Evolutionary conservation across 2,329 filamentous ascomycete species (phyloP).

Genomic region (Claviceps paspali): DNA sequence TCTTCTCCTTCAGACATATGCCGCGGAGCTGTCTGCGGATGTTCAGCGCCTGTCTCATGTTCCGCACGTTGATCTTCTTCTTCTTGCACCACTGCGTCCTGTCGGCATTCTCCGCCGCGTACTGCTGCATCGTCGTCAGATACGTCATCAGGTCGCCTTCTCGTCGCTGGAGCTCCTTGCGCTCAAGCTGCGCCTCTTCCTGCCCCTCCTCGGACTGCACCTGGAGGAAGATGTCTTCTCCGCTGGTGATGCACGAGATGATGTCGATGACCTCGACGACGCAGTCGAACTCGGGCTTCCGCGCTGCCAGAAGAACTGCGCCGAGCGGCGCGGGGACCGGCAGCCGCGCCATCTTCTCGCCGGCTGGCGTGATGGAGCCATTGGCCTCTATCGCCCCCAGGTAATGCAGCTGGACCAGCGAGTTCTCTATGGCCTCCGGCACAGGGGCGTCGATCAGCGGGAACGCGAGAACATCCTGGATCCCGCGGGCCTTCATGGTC

Average conservation of each 20-base stretch:
- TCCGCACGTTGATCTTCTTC: constrained; percentile 40
- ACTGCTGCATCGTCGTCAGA: constrained; percentile 47
- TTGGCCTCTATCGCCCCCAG: constrained; percentile 60
- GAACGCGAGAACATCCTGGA: constrained; percentile 68
- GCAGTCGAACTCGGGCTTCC: constrained; percentile 54
- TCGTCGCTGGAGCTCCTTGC: constrained; percentile 42
- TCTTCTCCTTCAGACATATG: constrained; percentile 36
- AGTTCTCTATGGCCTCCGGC: constrained; percentile 63
- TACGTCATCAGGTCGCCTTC: constrained; percentile 53
- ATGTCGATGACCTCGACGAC: constrained; percentile 76
- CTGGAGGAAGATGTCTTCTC: constrained; percentile 47
- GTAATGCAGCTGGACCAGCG: constrained; percentile 62
- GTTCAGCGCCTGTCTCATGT: constrained; percentile 47
- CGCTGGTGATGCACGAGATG: constrained; percentile 47
- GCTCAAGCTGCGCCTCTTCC: constrained; percentile 36
- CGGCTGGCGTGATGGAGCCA: constrained; percentile 58
- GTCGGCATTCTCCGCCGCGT: constrained; percentile 39
- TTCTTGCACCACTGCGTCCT: constrained; percentile 42
- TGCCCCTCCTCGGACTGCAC: constrained; percentile 40
- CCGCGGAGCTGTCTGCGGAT: constrained; percentile 46
- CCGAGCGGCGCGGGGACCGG: constrained; percentile 71
- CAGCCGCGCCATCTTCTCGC: constrained; percentile 64
- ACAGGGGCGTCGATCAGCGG: constrained; percentile 75
- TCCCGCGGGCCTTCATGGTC: constrained; percentile 84
- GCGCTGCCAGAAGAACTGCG: constrained; percentile 68